A percentile compares a stretch with the other conserved stretches of the same genome.
Conservation (phyloP, 1,139 yeast species). For the Scheffersomyces insectosa region DNA sequence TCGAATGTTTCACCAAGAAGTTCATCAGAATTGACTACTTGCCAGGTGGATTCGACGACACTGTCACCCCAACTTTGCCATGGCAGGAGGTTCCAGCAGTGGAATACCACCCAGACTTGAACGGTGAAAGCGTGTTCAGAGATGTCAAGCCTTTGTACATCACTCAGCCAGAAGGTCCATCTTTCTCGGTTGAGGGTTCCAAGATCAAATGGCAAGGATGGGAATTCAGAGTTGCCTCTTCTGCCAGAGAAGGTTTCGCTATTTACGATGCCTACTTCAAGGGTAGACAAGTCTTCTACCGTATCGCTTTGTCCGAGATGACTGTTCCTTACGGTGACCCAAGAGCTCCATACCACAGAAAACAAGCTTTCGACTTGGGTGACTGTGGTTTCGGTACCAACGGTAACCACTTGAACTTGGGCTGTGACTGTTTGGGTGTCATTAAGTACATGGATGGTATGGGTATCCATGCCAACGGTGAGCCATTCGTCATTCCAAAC, state of each 20-base stretch:
- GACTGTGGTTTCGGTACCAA: constrained; percentile 86
- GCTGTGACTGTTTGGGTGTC: constrained; percentile 89
- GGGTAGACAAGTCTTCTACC: constrained; percentile 79
- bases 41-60: constrained; percentile 71
- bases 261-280: constrained; percentile 76
- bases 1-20: constrained; percentile 64
- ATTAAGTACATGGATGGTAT: constrained; percentile 76
- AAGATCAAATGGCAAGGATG: constrained; percentile 87
- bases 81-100: constrained; percentile 63
- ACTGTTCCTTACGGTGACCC: constrained; percentile 93
- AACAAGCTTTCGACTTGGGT: constrained; percentile 90
- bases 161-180: constrained; percentile 84
- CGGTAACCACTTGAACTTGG: constrained; percentile 73
- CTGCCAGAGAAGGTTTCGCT: constrained; percentile 83
- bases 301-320: constrained; percentile 83
- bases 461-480: constrained; percentile 63
- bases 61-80: constrained; percentile 57
- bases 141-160: constrained; percentile 77
- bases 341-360: constrained; percentile 86
- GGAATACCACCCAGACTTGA: constrained; percentile 75
- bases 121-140: constrained; percentile 52
- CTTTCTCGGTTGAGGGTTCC: constrained; percentile 63
- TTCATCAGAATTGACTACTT: constrained; percentile 77
- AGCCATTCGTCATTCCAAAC: constrained; percentile 64
- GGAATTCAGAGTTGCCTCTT: constrained; percentile 77